These are phyloP conservation scores for Epichloe gansuensis DNA, from an alignment of 2,329 filamentous ascomycete genomes.

Conservation along the genomic window DNA sequence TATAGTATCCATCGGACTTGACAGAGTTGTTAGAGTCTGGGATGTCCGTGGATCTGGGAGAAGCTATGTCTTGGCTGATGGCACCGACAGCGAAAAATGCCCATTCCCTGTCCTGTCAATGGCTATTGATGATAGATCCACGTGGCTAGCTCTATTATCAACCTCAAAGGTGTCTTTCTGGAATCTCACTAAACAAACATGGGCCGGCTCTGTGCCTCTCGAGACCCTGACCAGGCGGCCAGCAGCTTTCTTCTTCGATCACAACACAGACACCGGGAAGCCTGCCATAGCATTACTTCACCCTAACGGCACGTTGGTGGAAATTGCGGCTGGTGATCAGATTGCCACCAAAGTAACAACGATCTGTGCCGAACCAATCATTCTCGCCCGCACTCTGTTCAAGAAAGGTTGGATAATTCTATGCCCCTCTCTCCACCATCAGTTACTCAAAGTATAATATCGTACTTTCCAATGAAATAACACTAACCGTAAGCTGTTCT, in stretches of 20 bases:
- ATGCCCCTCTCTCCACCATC: neutral
- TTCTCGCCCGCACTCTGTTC: slow-evolving; percentile 33
- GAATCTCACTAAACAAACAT: slow-evolving; percentile 43
- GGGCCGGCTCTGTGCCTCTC: slow-evolving; percentile 41
- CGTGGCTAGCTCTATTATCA: slow-evolving; percentile 54
- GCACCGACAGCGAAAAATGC: slow-evolving; percentile 27
- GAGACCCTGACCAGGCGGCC: slow-evolving; percentile 41
- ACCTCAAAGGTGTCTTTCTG: slow-evolving; percentile 43
- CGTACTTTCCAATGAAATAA: neutral
- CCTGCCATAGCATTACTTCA: slow-evolving; percentile 48
- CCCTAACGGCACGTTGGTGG: slow-evolving; percentile 49
- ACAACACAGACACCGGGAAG: slow-evolving; percentile 21
- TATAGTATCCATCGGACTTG: slow-evolving; percentile 56
- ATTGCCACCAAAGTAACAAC: slow-evolving; percentile 24
- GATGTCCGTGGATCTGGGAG: slow-evolving; percentile 34
- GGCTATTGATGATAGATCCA: slow-evolving; percentile 50
- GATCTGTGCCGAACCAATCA: slow-evolving; percentile 40
- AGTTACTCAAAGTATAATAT: neutral
- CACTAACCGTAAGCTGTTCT: neutral
- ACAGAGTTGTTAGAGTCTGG: slow-evolving; percentile 56
- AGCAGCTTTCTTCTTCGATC: slow-evolving; percentile 50
- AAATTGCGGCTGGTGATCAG: slow-evolving; percentile 34
- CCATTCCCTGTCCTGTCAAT: slow-evolving; percentile 49
- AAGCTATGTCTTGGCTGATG: slow-evolving; percentile 28
- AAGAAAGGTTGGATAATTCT: slow-evolving; percentile 26